phyloP scores from a whole-genome alignment of 2,329 filamentous ascomycete species.

The Penicillium sp. region DNA sequence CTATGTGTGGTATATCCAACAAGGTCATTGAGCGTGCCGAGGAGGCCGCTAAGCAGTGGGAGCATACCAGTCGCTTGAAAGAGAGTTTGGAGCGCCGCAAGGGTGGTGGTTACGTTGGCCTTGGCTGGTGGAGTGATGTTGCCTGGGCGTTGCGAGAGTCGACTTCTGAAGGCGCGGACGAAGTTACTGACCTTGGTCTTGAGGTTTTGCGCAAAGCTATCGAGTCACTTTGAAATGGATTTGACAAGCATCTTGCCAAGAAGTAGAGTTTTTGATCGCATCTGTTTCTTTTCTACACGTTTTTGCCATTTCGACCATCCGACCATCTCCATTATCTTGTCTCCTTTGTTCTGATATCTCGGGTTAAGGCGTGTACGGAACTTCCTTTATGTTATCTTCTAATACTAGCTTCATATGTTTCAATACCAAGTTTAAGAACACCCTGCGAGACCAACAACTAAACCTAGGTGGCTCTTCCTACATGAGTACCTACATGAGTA shows the following conservation, averaged over 20 bases:
- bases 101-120: conserved; percentile 75
- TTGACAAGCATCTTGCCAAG: neutral
- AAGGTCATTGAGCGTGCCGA: conserved; percentile 85
- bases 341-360: conserved; percentile 5
- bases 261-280: neutral
- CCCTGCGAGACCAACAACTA: too few species aligned
- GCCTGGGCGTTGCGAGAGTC: conserved; percentile 69
- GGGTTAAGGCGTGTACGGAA: neutral
- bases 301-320: neutral
- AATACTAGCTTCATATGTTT: neutral
- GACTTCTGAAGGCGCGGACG: conserved; percentile 28
- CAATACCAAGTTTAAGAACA: too few species aligned
- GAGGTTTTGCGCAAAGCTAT: conserved; percentile 60
- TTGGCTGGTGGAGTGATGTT: conserved; percentile 86
- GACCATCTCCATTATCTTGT: neutral
- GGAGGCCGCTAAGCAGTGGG: conserved; percentile 85
- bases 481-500: too few species aligned
- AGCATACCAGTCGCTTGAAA: conserved; percentile 87
- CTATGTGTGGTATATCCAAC: conserved; percentile 91
- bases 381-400: neutral
- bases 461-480: too few species aligned
- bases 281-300: neutral
- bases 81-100: conserved; percentile 82
- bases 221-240: conserved; percentile 49
- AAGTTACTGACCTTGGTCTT: conserved; percentile 52